These are phyloP conservation scores for Neospermospora avenae DNA, from an alignment of 2,329 filamentous ascomycete species.

Conservation along the genomic window DNA sequence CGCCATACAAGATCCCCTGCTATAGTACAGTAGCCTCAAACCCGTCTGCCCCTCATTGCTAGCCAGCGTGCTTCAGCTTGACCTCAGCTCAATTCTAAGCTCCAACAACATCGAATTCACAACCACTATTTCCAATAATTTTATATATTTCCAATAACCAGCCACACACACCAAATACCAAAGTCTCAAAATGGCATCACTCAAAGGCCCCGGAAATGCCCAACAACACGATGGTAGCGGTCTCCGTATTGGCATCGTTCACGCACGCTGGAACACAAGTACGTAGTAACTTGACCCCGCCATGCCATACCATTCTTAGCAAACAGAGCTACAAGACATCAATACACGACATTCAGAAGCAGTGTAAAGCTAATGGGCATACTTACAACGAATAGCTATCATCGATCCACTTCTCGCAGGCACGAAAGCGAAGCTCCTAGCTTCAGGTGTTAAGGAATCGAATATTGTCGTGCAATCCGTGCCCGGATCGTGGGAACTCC, in stretches of 20 bases:
- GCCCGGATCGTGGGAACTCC: constrained; percentile 91
- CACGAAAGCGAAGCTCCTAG: constrained; percentile 71
- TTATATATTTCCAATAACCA: constrained; percentile 8
- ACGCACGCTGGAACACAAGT: constrained; percentile 83
- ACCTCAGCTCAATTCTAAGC: too few species aligned
- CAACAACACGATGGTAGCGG: constrained; percentile 63
- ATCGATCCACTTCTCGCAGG: constrained; percentile 83
- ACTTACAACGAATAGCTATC: constrained; percentile 51
- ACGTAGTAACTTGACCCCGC: constrained; percentile 10
- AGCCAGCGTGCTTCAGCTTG: too few species aligned
- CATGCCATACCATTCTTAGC: neutral
- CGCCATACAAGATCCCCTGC: too few species aligned
- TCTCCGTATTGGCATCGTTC: constrained; percentile 90
- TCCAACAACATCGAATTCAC: neutral
- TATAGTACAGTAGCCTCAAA: too few species aligned
- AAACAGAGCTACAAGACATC: neutral
- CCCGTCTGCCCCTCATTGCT: too few species aligned
- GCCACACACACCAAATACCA: constrained; percentile 6
- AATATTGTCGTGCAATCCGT: constrained; percentile 90
- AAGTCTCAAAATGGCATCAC: constrained; percentile 28
- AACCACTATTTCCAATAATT: constrained; percentile 3
- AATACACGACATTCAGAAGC: neutral
- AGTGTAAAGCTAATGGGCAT: neutral
- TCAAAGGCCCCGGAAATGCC: constrained; percentile 60
- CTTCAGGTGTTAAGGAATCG: constrained; percentile 76